Evolutionary conservation across 225 moss, liverwort and hornwort genomes (phyloP).

Genomic region (Pleurozium schreberi): DNA sequence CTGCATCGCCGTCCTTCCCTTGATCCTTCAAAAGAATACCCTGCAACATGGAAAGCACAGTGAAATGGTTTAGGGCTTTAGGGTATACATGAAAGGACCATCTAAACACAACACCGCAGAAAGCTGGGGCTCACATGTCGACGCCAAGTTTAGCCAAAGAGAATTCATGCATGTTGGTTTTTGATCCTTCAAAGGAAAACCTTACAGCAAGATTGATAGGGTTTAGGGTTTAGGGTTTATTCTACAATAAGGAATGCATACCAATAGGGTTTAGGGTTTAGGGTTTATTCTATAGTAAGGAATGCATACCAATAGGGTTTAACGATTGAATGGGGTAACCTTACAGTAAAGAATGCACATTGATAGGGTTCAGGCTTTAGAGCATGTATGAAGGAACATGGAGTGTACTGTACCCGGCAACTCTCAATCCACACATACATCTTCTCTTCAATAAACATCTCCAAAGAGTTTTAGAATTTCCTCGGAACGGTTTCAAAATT

Average conservation of each 20-base stretch:
- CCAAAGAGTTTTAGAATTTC: too few species aligned
- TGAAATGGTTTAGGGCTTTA: not conserved
- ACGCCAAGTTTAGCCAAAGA: not conserved
- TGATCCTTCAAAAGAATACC: conserved; percentile 81
- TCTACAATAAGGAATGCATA: not conserved
- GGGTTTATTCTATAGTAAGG: not conserved
- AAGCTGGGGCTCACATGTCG: not conserved
- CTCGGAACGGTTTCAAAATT: too few species aligned
- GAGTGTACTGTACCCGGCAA: too few species aligned
- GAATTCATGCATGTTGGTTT: not conserved
- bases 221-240: not conserved
- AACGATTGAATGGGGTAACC: not conserved
- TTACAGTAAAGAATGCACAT: not conserved
- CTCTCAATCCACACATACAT: too few species aligned
- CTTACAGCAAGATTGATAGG: conserved; percentile 10
- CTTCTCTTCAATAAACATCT: too few species aligned
- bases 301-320: not conserved
- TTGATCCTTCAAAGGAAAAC: conserved; percentile 52
- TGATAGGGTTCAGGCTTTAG: not conserved
- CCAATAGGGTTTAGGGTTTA: not conserved
- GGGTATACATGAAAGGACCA: not conserved
- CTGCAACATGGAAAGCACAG: conserved; percentile 12
- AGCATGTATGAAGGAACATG: not conserved
- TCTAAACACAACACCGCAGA: not conserved
- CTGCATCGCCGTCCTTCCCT: conserved; percentile 68